Conservation (phyloP, 2,329 filamentous ascomycete species). For the Trichophaea hybrida region DNA sequence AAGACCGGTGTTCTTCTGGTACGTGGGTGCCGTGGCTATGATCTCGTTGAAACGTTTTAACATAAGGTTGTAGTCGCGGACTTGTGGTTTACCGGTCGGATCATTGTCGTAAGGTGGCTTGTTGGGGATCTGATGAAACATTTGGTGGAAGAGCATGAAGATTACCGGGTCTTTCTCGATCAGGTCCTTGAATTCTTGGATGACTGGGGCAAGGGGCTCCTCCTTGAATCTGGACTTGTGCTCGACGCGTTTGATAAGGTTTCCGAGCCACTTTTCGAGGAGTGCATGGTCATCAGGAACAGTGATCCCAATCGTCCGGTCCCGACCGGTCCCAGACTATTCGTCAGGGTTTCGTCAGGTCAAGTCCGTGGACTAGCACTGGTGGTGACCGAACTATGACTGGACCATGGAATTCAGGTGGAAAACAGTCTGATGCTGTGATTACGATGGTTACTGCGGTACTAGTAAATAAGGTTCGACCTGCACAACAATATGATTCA, state of each 20-base stretch:
- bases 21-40: slow-evolving; percentile 39
- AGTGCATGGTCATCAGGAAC: slow-evolving; percentile 48
- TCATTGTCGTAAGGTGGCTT: slow-evolving; percentile 47
- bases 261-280: slow-evolving; percentile 48
- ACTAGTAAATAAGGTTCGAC: too few species aligned
- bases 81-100: slow-evolving; percentile 45
- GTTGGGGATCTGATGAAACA: slow-evolving; percentile 53
- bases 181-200: slow-evolving; percentile 50
- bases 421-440: too few species aligned
- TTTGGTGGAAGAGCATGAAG: slow-evolving; percentile 51
- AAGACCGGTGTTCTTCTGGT: slow-evolving; percentile 31
- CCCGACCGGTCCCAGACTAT: too few species aligned
- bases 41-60: slow-evolving; percentile 50
- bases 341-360: too few species aligned
- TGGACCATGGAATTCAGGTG: too few species aligned
- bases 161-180: slow-evolving; percentile 51
- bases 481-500: too few species aligned
- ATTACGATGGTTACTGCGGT: too few species aligned
- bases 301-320: too few species aligned
- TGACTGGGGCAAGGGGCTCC: slow-evolving; percentile 41
- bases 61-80: slow-evolving; percentile 54
- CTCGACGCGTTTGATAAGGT: slow-evolving; percentile 43
- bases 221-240: slow-evolving; percentile 35
- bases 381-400: too few species aligned
- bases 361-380: too few species aligned